Evolutionary conservation across 2,329 filamentous ascomycete genomes (phyloP), one percentile per base, ranked within the genome.

Genomic region (Fusarium falciforme): DNA sequence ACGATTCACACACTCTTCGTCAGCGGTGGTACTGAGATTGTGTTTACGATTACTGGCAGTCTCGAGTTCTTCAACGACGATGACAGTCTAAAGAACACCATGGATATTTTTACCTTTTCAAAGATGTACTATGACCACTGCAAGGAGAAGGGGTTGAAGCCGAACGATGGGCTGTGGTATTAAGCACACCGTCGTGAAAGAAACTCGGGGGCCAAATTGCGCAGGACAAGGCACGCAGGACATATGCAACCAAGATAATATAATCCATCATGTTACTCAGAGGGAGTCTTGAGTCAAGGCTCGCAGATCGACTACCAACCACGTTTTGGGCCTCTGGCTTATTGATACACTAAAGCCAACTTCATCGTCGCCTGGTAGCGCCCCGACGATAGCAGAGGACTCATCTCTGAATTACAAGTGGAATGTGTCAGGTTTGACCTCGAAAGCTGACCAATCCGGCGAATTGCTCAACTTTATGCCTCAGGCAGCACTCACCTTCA

Each of bases 21-120:
- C 17, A 20, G 71, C 40, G 76, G 72, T 8, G 63, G 76, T 58
- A 76, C 76, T 5, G 76, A 77, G 40, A 76, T 78, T 11, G 74
- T 78, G 10, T 78, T 78, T 20, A 78, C 76, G 14, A 54, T 77
- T n/a, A 66, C 72, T 52, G 76, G 76, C 14, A 76, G 74, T 44
- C 74, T 78, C 11, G 76, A 78, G 61, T 78, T 78, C 64, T 66
- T 78, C 10, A 77, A 78, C 27, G 76, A 78, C 0, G 76, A 78
- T 29, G 76, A 76, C 54, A 76, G 61, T 31, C 20, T 78, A 40
- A 76, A 76, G 60, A 69, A 72, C 14, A 67, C 74, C 1, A 52
- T 78, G 4, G 76, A 78, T 40, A 29, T 78, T 17, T 78, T 78
- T 29, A 74, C 74, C 68, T 77, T 78, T 44, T 61, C 67, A 14